These are phyloP conservation scores for Aulographum hederae DNA, from an alignment of 2,329 filamentous ascomycete species.

Conservation along the genomic window DNA sequence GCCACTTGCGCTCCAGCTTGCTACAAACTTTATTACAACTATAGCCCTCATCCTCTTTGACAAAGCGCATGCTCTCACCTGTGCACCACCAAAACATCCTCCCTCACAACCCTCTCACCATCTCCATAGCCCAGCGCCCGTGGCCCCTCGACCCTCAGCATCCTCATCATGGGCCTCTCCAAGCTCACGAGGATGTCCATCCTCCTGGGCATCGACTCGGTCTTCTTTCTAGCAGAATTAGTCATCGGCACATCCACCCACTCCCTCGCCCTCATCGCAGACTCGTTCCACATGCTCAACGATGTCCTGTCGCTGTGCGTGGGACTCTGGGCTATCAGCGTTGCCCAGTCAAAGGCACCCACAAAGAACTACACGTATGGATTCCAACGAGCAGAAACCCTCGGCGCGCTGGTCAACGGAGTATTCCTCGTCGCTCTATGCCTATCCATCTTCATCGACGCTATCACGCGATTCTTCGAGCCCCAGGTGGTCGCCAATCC, in stretches of 20 bases:
- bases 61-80: no score
- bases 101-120: no score
- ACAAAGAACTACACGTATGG: constrained; percentile 94
- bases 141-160: not conserved
- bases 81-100: no score
- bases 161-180: constrained; percentile 55
- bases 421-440: constrained; percentile 95
- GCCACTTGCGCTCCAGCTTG: no score
- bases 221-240: constrained; percentile 83
- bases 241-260: constrained; percentile 69
- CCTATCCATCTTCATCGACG: constrained; percentile 90
- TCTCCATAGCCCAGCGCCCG: no score
- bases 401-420: constrained; percentile 91
- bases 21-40: no score
- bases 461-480: constrained; percentile 78
- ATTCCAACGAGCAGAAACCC: constrained; percentile 91
- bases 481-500: constrained; percentile 77
- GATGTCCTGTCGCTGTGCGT: constrained; percentile 90
- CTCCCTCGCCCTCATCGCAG: constrained; percentile 83
- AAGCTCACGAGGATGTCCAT: constrained; percentile 86
- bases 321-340: constrained; percentile 85
- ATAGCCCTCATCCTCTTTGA: no score
- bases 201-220: constrained; percentile 75
- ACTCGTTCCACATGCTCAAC: constrained; percentile 99
- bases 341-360: constrained; percentile 59